phyloP scores from a whole-genome alignment of 2,329 filamentous ascomycete species.

The Aspergillus hortae region DNA sequence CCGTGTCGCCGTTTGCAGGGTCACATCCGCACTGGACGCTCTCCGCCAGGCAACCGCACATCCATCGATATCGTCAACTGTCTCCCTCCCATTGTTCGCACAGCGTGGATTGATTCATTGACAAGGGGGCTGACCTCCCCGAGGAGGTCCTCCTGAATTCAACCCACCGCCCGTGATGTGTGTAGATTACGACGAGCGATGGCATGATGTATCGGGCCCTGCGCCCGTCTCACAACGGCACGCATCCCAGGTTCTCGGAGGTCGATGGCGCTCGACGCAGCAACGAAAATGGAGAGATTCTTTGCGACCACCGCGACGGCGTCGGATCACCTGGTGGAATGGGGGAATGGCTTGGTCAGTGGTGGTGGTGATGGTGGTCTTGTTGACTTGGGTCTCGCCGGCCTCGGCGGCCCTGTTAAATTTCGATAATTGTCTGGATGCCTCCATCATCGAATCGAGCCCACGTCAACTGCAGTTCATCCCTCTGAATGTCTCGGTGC shows the following conservation, averaged over 20 bases:
- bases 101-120: constrained; percentile 36
- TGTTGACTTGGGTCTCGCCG: constrained; percentile 29
- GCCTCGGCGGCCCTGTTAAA: constrained; percentile 64
- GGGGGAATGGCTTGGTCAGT: constrained; percentile 15
- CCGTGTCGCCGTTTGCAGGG: neutral
- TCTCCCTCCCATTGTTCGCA: constrained; percentile 10
- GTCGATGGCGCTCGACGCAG: constrained; percentile 10
- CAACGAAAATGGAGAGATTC: constrained; percentile 19
- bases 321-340: constrained; percentile 5
- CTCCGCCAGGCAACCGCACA: neutral
- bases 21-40: neutral
- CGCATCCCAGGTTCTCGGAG: constrained; percentile 4
- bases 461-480: constrained; percentile 72
- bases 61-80: neutral
- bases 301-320: constrained; percentile 18
- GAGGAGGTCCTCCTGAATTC: constrained; percentile 36
- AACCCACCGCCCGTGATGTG: constrained; percentile 29
- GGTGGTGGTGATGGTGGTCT: constrained; percentile 19
- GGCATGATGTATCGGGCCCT: constrained; percentile 12
- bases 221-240: constrained; percentile 9
- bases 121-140: constrained; percentile 40
- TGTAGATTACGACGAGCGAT: constrained; percentile 22
- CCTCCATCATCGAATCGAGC: constrained; percentile 55
- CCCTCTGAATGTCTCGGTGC: constrained; percentile 69
- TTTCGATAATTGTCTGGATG: constrained; percentile 78